Base-by-base conservation (phyloP, 2,329 filamentous ascomycete species). In the Fusarium acutatum region DNA sequence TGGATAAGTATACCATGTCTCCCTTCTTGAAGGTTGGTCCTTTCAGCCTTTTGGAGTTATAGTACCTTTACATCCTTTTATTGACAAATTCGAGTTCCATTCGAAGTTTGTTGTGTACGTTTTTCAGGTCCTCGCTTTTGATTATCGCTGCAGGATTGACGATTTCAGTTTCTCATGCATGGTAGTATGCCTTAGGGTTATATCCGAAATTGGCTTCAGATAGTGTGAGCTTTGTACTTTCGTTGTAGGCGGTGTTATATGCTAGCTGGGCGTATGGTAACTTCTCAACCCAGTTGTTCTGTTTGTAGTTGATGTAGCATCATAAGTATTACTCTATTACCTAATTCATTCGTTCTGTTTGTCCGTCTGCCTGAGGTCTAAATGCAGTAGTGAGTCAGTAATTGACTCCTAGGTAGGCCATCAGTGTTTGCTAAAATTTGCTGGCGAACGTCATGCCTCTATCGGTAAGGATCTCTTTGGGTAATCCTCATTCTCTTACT, bases 341-440 rank as follows among this genome's bases (percentile, higher is more conserved):
- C 18, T 38, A 20, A 3, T 38, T 38, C 8, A 38, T 38, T 13
- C 8, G 5, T 38, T 38, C 11, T 14, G 4, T 38, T 7, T 38
- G 3, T 7, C 7, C 6, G 0, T 38, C 12, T 38, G 1, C 37
- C 1, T 38, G 7, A 12, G 12, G n/a, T n/a, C n/a, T n/a, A n/a
- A n/a, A n/a, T n/a, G n/a, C n/a, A n/a, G n/a, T n/a, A n/a, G n/a
- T n/a, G 20, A 41, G 38, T 41, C 13, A 4, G 8, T n/a, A 2
- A 1, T 41, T 41, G 8, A 41, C 7, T 41, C 13, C 12, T 14
- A 41, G 9, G 2, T 14, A 13, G 7, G 38, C 38, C 1, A n/a
- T 41, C 3, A 41, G 2, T n/a, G 2, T 6, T 15, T 41, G 8
- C 22, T 7, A 41, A 5, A 41, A 41, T 2, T 38, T 38, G 5